Base-by-base conservation (phyloP, 2,329 filamentous ascomycete genomes). In the Alternaria gaisen region DNA sequence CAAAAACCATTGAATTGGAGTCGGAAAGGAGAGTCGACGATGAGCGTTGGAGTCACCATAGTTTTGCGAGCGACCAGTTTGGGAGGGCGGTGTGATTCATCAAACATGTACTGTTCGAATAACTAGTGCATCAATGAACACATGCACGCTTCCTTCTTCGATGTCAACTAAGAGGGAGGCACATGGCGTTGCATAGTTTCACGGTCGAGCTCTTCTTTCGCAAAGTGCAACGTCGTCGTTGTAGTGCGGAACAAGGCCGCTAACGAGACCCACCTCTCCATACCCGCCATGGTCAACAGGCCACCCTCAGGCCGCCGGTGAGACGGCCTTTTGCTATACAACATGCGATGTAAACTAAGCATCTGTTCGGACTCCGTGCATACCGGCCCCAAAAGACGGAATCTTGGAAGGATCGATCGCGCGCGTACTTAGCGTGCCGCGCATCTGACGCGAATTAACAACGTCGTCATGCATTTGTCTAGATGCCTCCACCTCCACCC, bases 391-490 rank as follows among this genome's bases (percentile, higher is more conserved):
- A 55, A 28, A n/a, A 34, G 50, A 32, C 53, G 28, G 58, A 53
- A 47, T 26, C 12, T 34, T 26, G 20, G 16, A 36, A 18, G 36
- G 44, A 50, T 42, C 53, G 46, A 55, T 58, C 61, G 48, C 24
- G 57, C 44, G 34, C 32, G 41, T 42, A 14, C 61, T 65, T 68
- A 63, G 68, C 61, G 55, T 60, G 66, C 60, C 58, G 63, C 54
- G 53, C 59, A 47, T 26, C 41, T 55, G 22, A 65, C 46, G 61
- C 55, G 57, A 60, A 61, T 64, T 65, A 52, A 52, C 40, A 52
- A 47, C 58, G 55, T 68, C 69, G 69, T 72, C 69, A 72, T 72
- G 51, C 63, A 68, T 72, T 65, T 63, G 59, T 59, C 48, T 65
- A 61, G 56, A 65, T 60, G 41, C 61, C 58, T 50, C 30, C 42